Percentiles rank a stretch among this genome's conserved stretches.
These are phyloP conservation scores for Sechiopsis laciniata DNA, from an alignment of 306 rosid species.

Conservation along the genomic window DNA sequence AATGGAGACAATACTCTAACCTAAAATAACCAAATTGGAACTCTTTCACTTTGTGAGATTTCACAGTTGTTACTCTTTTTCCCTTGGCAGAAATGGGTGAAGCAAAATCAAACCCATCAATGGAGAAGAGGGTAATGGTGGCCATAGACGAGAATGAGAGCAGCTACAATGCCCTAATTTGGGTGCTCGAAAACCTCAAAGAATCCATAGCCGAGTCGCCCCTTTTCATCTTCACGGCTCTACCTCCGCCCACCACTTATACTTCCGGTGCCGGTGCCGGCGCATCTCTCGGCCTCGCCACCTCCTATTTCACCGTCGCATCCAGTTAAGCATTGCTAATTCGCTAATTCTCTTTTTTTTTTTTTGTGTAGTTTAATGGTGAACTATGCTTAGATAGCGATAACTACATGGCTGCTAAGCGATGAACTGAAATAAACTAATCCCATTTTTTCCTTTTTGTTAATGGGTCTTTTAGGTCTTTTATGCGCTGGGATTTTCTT, in stretches of 20 bases:
- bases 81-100: neutral
- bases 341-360: too few species aligned
- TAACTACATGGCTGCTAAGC: neutral
- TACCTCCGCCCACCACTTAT: conserved; percentile 22
- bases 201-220: conserved; percentile 30
- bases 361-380: neutral
- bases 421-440: neutral
- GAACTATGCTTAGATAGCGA: neutral
- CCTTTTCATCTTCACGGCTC: conserved; percentile 43
- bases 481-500: neutral
- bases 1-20: too few species aligned
- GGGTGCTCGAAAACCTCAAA: conserved; percentile 43
- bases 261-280: conserved; percentile 24
- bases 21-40: too few species aligned
- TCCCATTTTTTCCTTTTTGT: neutral
- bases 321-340: conserved; percentile 43
- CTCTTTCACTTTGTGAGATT: neutral
- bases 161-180: conserved; percentile 41
- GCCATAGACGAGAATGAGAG: conserved; percentile 47
- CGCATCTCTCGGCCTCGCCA: conserved; percentile 39
- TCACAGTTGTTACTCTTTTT: neutral
- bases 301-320: conserved; percentile 29
- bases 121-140: conserved; percentile 41
- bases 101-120: neutral
- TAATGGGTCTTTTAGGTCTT: neutral